Evolutionary conservation across 2,329 filamentous ascomycete genomes (phyloP).

Genomic region (Ascosphaera pollenicola): DNA sequence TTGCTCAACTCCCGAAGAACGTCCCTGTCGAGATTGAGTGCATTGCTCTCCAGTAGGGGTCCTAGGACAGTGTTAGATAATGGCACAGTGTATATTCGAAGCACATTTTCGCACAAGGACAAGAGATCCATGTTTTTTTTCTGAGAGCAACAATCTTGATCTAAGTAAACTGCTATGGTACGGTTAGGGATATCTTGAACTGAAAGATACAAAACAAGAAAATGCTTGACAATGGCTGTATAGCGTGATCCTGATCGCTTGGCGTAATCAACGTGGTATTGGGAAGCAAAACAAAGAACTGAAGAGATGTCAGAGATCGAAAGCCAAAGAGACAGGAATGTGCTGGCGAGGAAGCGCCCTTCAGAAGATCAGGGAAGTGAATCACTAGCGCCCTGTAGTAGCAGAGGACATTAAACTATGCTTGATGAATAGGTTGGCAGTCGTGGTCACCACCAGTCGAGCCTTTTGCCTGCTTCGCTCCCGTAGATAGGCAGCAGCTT

Average conservation of each 20-base stretch:
- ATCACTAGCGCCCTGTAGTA: conserved; percentile 2
- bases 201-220: not conserved
- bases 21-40: conserved; percentile 44
- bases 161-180: not conserved
- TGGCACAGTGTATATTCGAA: too few relatives aligned
- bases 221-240: not conserved
- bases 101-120: too few relatives aligned
- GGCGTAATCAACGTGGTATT: not conserved
- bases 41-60: conserved; percentile 30
- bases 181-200: not conserved
- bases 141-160: too few relatives aligned
- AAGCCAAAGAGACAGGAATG: too few relatives aligned
- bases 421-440: conserved; percentile 81
- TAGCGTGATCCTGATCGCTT: not conserved
- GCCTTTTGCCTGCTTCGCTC: conserved; percentile 89
- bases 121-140: too few relatives aligned
- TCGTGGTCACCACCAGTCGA: conserved; percentile 67
- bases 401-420: conserved; percentile 47
- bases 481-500: conserved; percentile 68
- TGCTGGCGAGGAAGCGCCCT: too few relatives aligned
- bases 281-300: too few relatives aligned
- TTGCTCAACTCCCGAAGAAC: conserved; percentile 39
- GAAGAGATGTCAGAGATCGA: too few relatives aligned
- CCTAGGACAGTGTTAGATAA: too few relatives aligned
- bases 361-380: not conserved